Evolutionary conservation across 305 asterid genomes (phyloP).

Genomic region (Fraxinus latifolia): DNA sequence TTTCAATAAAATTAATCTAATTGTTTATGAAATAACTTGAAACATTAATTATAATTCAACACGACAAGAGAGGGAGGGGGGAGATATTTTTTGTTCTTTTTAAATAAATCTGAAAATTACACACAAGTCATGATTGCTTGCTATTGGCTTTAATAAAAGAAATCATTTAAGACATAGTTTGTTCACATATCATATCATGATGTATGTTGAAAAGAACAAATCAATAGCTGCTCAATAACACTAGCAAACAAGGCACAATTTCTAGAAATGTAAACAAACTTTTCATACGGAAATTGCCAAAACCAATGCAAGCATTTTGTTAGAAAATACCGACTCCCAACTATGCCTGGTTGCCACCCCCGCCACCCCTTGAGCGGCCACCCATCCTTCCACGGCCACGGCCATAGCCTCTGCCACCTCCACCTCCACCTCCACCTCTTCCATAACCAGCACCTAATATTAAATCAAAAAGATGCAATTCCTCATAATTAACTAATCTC

Average conservation of each 20-base stretch:
- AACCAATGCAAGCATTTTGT: constrained; percentile 37
- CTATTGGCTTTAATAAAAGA: constrained; percentile 35
- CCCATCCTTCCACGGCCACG: constrained; percentile 65
- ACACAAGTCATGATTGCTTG: constrained; percentile 25
- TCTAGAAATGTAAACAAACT: constrained; percentile 36
- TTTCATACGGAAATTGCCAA: constrained; percentile 33
- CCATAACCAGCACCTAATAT: constrained; percentile 53
- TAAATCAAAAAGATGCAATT: not conserved
- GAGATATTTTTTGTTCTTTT: too few relatives aligned
- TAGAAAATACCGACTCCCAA: constrained; percentile 29
- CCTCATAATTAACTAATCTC: not conserved
- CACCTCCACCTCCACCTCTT: constrained; percentile 68
- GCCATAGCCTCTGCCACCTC: constrained; percentile 56
- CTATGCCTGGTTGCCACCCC: constrained; percentile 49
- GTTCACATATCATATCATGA: constrained; percentile 23
- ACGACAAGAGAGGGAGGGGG: not conserved
- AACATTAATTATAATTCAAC: not conserved
- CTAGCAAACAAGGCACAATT: constrained; percentile 33
- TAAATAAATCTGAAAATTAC: too few relatives aligned
- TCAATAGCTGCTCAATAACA: constrained; percentile 32
- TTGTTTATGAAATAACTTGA: not conserved
- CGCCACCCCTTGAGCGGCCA: constrained; percentile 44
- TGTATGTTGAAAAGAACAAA: constrained; percentile 22
- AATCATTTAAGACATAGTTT: constrained; percentile 34
- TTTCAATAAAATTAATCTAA: not conserved